Conservation (phyloP, 495 filamentous ascomycete genomes). For the Pyronema omphalodes region DNA sequence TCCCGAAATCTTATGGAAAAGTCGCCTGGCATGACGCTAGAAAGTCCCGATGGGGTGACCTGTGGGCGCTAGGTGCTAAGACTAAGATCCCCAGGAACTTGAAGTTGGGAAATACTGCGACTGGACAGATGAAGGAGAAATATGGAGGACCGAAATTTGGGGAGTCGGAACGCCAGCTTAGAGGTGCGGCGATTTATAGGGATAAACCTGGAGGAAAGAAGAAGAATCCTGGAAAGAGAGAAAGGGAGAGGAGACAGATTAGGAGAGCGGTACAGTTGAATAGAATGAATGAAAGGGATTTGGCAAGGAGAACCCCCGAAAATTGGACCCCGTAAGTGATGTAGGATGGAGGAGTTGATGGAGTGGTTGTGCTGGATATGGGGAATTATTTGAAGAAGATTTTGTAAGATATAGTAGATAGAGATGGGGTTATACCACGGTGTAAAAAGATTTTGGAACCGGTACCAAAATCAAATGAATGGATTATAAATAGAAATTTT, state of each 20-base stretch:
- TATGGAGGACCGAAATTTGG: conserved; percentile 10
- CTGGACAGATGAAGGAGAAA: conserved; percentile 9
- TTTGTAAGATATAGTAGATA: too few species aligned
- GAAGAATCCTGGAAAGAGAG: conserved; percentile 18
- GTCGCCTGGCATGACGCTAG: conserved; percentile 78
- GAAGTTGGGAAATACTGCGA: conserved; percentile 26
- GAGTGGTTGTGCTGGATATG: too few species aligned
- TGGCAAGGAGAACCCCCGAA: neutral
- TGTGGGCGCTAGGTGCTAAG: conserved; percentile 93
- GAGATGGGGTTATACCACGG: too few species aligned
- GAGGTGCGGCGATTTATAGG: neutral
- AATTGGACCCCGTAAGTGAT: too few species aligned
- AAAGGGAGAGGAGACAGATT: neutral
- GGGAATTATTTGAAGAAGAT: too few species aligned
- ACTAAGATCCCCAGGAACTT: conserved; percentile 45
- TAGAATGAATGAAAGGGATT: conserved; percentile 7
- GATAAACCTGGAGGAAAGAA: conserved; percentile 13
- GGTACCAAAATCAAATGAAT: too few species aligned
- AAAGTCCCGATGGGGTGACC: conserved; percentile 78
- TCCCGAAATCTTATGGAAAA: conserved; percentile 61
- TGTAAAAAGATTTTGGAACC: too few species aligned
- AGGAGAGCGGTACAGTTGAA: neutral
- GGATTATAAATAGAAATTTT: too few species aligned
- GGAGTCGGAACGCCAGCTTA: conserved; percentile 8
- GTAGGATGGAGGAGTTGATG: too few species aligned